These are phyloP conservation scores for Cardamine resedifolia DNA, from an alignment of 345 rosid genomes.

Conservation along the genomic window DNA sequence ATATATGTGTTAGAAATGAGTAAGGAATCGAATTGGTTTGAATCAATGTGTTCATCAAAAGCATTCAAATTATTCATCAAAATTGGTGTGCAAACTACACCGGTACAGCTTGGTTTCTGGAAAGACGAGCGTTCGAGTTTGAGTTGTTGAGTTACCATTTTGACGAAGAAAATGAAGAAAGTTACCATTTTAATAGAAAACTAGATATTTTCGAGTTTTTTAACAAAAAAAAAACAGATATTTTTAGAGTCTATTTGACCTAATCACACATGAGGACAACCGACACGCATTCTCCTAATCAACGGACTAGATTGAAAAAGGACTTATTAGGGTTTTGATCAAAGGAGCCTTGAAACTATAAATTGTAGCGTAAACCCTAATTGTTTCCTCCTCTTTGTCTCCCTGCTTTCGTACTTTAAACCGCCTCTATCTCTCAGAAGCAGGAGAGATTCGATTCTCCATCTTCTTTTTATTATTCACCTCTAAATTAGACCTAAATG, in stretches of 20 bases:
- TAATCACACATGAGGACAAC: not conserved
- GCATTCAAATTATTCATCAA: too few relatives aligned
- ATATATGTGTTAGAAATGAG: not conserved
- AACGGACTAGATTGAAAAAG: constrained; percentile 14
- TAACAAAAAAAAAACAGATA: not conserved
- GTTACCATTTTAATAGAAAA: not conserved
- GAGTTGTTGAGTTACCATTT: too few relatives aligned
- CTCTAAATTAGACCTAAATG: constrained; percentile 38
- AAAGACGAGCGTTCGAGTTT: too few relatives aligned
- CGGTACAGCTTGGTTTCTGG: too few relatives aligned
- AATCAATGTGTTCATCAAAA: not conserved
- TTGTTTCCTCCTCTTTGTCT: not conserved
- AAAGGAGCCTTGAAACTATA: constrained; percentile 9
- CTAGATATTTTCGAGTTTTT: not conserved
- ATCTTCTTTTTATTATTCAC: not conserved
- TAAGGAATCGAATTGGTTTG: not conserved
- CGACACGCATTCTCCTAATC: too few relatives aligned
- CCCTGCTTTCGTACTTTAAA: constrained; percentile 2
- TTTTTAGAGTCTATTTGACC: not conserved
- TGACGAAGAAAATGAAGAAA: not conserved
- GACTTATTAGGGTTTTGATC: constrained; percentile 22
- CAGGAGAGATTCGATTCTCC: constrained; percentile 22
- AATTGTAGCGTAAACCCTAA: constrained; percentile 7
- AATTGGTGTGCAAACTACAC: too few relatives aligned
- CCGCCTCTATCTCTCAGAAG: constrained; percentile 25